Evolutionary conservation across 768 basidiomycete genomes (phyloP).

Genomic region (Termitomyces eurrhizus): DNA sequence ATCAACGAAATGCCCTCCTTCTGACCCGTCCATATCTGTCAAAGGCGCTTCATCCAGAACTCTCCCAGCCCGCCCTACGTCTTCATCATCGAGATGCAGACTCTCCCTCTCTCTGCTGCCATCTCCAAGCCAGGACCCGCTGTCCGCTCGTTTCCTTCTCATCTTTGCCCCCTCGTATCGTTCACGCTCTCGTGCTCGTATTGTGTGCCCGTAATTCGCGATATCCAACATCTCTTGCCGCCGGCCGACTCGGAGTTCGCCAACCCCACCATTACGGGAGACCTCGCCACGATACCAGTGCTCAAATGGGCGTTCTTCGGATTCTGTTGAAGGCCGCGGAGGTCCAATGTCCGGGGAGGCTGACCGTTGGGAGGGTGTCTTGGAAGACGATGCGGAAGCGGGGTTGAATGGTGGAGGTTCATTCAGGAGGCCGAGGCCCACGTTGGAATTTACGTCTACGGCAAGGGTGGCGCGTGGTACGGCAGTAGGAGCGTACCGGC

Average conservation of each 20-base stretch:
- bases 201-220: conserved; percentile 74
- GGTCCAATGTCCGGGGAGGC: conserved; percentile 32
- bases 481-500: conserved; percentile 4
- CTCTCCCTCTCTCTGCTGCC: conserved; percentile 56
- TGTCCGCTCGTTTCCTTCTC: conserved; percentile 61
- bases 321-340: conserved; percentile 63
- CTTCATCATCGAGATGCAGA: conserved; percentile 64
- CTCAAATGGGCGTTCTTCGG: conserved; percentile 80
- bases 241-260: conserved; percentile 71
- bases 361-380: conserved; percentile 30
- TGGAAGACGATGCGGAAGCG: conserved; percentile 42
- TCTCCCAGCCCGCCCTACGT: conserved; percentile 38
- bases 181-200: conserved; percentile 27
- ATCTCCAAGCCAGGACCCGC: conserved; percentile 45
- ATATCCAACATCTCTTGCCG: conserved; percentile 86
- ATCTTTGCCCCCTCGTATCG: conserved; percentile 22
- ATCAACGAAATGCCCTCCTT: conserved; percentile 23
- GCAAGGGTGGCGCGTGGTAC: background rate
- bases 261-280: conserved; percentile 85
- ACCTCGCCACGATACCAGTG: conserved; percentile 91
- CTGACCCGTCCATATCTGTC: conserved; percentile 68
- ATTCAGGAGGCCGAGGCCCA: conserved; percentile 47
- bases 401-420: conserved; percentile 62
- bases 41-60: conserved; percentile 75
- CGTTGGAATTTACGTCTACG: conserved; percentile 12